These are phyloP conservation scores for Pseudocercospora fijiensis DNA, from an alignment of 2,329 filamentous ascomycete genomes.

Conservation along the genomic window DNA sequence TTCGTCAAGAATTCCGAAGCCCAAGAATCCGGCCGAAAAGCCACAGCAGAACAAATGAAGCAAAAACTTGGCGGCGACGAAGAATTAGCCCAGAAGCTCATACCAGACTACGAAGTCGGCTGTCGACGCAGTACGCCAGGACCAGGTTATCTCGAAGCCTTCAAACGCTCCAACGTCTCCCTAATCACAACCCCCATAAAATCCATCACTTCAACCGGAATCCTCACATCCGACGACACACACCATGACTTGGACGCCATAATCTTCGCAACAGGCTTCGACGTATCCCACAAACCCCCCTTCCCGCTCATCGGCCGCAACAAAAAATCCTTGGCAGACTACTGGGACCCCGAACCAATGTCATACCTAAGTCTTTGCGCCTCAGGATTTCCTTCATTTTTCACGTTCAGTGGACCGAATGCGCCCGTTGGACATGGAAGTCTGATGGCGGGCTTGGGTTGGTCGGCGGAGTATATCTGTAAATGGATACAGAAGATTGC, in stretches of 20 bases:
- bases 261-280: conserved; percentile 43
- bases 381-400: conserved; percentile 33
- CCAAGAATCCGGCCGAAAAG: conserved; percentile 25
- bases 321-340: conserved; percentile 25
- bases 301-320: conserved; percentile 43
- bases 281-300: conserved; percentile 40
- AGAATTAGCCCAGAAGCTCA: conserved; percentile 55
- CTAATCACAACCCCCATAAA: conserved; percentile 32
- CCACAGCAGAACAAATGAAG: conserved; percentile 47
- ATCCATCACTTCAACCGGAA: conserved; percentile 29
- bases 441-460: conserved; percentile 31
- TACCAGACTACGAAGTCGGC: conserved; percentile 63
- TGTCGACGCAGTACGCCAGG: conserved; percentile 61
- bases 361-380: conserved; percentile 33
- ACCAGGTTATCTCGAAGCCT: conserved; percentile 44
- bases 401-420: conserved; percentile 32
- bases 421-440: conserved; percentile 29
- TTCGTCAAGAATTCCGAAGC: conserved; percentile 56
- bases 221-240: conserved; percentile 27
- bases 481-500: conserved; percentile 35
- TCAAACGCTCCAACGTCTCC: conserved; percentile 34
- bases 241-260: conserved; percentile 23
- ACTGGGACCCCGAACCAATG: conserved; percentile 31
- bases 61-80: conserved; percentile 55
- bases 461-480: conserved; percentile 34